Evolutionary conservation across 2,329 filamentous ascomycete species (phyloP).

Genomic region (Ophiocordyceps robertsii): DNA sequence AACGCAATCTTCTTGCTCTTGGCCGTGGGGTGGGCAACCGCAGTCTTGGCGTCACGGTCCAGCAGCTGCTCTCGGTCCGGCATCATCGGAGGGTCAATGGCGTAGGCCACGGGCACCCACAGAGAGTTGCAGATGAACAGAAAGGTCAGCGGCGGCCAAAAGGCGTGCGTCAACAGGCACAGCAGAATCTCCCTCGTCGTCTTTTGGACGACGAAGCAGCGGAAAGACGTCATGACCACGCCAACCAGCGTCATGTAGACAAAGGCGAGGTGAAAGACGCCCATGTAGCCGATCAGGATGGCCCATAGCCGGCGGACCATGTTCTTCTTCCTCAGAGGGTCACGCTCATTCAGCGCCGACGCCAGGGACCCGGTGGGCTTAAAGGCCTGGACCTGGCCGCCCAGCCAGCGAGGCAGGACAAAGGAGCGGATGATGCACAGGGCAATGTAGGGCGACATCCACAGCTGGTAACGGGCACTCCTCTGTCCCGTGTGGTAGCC

Average conservation of each 20-base stretch:
- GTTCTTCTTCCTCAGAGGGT: slow-evolving; percentile 34
- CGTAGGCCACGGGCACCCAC: slow-evolving; percentile 47
- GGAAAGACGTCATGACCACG: slow-evolving; percentile 35
- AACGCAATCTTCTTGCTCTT: slow-evolving; percentile 41
- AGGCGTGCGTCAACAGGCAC: slow-evolving; percentile 43
- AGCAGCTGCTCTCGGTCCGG: slow-evolving; percentile 45
- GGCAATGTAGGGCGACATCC: slow-evolving; percentile 50
- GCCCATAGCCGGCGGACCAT: slow-evolving; percentile 39
- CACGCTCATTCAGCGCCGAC: slow-evolving; percentile 44
- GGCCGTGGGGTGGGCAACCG: slow-evolving; percentile 36
- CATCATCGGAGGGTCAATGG: slow-evolving; percentile 44
- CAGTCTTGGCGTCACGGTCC: slow-evolving; percentile 38
- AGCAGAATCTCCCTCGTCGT: slow-evolving; percentile 27
- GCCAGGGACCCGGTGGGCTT: slow-evolving; percentile 45
- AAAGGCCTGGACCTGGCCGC: slow-evolving; percentile 44
- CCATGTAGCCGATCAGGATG: slow-evolving; percentile 42
- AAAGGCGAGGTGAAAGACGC: slow-evolving; percentile 38
- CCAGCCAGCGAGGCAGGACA: slow-evolving; percentile 44
- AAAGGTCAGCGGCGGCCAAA: slow-evolving; percentile 48
- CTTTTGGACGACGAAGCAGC: slow-evolving; percentile 28
- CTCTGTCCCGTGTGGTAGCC: slow-evolving; percentile 47
- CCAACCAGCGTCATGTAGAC: slow-evolving; percentile 38
- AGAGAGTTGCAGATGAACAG: slow-evolving; percentile 39
- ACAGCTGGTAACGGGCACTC: slow-evolving; percentile 41
- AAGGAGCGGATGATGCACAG: slow-evolving; percentile 44